Base-by-base conservation (phyloP, 148 eudicot genomes). In the Bassia scoparia region DNA sequence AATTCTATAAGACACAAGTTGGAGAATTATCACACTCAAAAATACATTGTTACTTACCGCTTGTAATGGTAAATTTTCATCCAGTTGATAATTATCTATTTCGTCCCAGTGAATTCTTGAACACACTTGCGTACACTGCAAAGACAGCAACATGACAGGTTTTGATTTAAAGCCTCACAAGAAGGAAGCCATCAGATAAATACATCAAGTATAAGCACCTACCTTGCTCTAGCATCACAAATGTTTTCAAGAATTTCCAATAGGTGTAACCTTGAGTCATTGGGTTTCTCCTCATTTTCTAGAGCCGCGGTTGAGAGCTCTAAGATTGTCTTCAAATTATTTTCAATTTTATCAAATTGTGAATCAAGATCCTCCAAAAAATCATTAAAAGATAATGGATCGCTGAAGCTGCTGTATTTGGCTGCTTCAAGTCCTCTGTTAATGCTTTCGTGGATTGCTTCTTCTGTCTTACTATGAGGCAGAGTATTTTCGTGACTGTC, bases 201-300 rank as follows among this genome's bases (percentile, higher is more conserved):
- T 49, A 35, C 24, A 53, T 14, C 46, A 66, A 66, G 34, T 10
- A 66, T 44, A 41, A 31, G 9, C 30, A 65, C 35, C 2, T 75
- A 93, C 96, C 98, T 93, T 46, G 56, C 78, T 86, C 94, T 84
- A 74, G 84, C 76, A n/a, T 60, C 78, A 68, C 69, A 83, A 79
- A 93, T 44, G 46, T 73, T 76, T 61, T 84, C 87, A 72, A 89
- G 85, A 75, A 90, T 79, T 71, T 85, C 89, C 24, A 46, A 63
- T 77, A 83, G 89, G 58, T 77, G 84, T 67, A 82, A 81, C 81
- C 76, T 85, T 1, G 67, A 77, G 69, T 72, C 86, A 49, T 79
- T 79, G 21, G 66, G 78, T 65, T 70, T 82, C 70, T 85, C 88
- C 34, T 74, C 78, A 65, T 58, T 74, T 67, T 79, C 91, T 52